These are phyloP conservation scores for Aspergillus luchuensis DNA, from an alignment of 2,329 filamentous ascomycete genomes.

Conservation along the genomic window DNA sequence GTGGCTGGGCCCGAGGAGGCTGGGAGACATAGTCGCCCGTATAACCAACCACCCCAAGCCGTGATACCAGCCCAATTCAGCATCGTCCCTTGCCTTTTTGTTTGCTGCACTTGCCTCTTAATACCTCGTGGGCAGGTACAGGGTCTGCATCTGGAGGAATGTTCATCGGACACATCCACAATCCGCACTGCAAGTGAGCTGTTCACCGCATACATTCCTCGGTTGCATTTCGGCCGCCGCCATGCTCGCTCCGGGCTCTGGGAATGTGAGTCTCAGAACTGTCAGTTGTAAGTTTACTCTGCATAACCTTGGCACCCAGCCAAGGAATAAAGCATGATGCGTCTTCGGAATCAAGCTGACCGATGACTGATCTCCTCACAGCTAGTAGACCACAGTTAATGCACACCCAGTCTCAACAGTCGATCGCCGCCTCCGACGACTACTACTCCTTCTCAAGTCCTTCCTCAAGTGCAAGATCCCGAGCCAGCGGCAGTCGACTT, in stretches of 20 bases:
- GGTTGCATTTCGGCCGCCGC: slow-evolving; percentile 23
- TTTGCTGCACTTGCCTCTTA: slow-evolving; percentile 4
- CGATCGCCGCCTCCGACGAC: slow-evolving; percentile 52
- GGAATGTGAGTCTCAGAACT: slow-evolving; percentile 35
- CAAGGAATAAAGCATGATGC: neutral
- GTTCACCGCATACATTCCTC: slow-evolving; percentile 23
- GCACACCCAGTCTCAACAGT: slow-evolving; percentile 48
- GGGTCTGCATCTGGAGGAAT: slow-evolving; percentile 20
- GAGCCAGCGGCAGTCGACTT: slow-evolving; percentile 37
- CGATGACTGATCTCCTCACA: slow-evolving; percentile 23
- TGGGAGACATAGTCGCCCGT: slow-evolving; percentile 9
- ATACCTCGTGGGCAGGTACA: slow-evolving; percentile 7
- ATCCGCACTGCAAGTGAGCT: slow-evolving; percentile 20
- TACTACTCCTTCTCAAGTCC: slow-evolving; percentile 52
- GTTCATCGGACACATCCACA: slow-evolving; percentile 14
- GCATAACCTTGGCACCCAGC: neutral
- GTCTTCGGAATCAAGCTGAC: slow-evolving; percentile 2
- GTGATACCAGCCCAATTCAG: slow-evolving; percentile 19
- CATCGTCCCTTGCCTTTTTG: slow-evolving; percentile 6
- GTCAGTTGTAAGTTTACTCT: slow-evolving; percentile 41
- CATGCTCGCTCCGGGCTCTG: slow-evolving; percentile 29
- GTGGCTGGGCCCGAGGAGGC: slow-evolving; percentile 16
- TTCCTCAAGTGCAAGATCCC: slow-evolving; percentile 38
- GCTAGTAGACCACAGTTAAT: slow-evolving; percentile 49
- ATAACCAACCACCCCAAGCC: slow-evolving; percentile 9